Base-by-base conservation (phyloP, 2,329 filamentous ascomycete genomes). In the Aspergillus sp. region DNA sequence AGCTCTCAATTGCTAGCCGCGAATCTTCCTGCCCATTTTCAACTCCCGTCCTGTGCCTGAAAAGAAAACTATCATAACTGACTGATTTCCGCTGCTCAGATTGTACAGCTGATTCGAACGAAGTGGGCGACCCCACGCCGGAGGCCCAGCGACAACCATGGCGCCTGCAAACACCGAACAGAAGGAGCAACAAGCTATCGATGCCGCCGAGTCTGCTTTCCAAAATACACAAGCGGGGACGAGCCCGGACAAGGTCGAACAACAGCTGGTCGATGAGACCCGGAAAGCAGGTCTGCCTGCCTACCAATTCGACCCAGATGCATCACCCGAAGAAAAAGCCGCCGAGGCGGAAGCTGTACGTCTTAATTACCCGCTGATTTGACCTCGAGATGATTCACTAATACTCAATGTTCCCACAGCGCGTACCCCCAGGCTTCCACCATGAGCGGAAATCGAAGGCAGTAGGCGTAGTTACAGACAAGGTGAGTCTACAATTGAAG, bases 271-370 rank as follows among this genome's bases (percentile, higher is more conserved):
- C 25, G 81, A 90, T 54, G 87, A 96, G 73, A 91, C 90, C 65
- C 86, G 83, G 69, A 88, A 89, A 68, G 90, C 89, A 12, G 95
- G 95, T 43, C 85, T 89, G 23, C 79, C 88, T 31, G 93, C 91
- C 62, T 95, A 90, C 72, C 85, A 87, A 61, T 99, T 98, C 77
- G 84, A 99, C 71, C 91, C 95, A 1, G 79, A 96, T 79, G 93
- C 92, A 43, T 88, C 83, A 44, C 83, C 89, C 1, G 90, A 92
- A 72, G 83, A 96, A 75, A 99, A 99, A 80, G 88, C 84, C 60
- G 88, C 88, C 33, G 90, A 93, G 72, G 88, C 89, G 21, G 81
- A 84, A 81, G 84, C 87, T 70, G 91, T 96, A 82, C 68, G 88
- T 82, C 12, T 40, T 43, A 3, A 5, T 23, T 19, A n/a, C n/a